A percentile compares a stretch with the other conserved stretches of the same genome.
Conservation (phyloP, 139 green algal species). For the Mesotaenium endlicherianum region DNA sequence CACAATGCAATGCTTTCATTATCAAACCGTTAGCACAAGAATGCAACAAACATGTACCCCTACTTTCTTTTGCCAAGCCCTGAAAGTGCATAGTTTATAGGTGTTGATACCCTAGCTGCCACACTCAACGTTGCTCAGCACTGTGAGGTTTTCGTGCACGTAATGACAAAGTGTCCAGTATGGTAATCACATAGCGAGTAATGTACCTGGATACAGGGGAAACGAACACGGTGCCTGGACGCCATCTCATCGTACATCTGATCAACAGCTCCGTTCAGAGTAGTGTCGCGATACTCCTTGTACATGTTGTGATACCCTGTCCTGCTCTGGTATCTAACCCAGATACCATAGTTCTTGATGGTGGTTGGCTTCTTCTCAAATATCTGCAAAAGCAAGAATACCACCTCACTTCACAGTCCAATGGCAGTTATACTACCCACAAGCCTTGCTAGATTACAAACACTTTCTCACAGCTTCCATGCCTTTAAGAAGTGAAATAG, state of each 20-base stretch:
- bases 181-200: background rate
- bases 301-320: slow-evolving; percentile 96
- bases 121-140: background rate
- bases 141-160: too few species aligned
- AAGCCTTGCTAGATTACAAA: too few species aligned
- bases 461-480: too few species aligned
- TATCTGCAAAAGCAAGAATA: too few species aligned
- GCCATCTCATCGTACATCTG: slow-evolving; percentile 98
- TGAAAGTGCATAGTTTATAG: background rate
- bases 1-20: too few species aligned
- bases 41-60: background rate
- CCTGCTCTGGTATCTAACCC: slow-evolving; percentile 94
- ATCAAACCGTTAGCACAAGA: too few species aligned
- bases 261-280: slow-evolving; percentile 92
- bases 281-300: slow-evolving; percentile 99
- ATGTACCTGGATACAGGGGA: slow-evolving; percentile 59
- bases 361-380: slow-evolving; percentile 93
- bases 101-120: background rate
- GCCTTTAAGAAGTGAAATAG: too few species aligned
- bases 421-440: too few species aligned
- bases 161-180: background rate
- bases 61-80: background rate
- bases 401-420: too few species aligned
- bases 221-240: slow-evolving; percentile 88
- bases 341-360: slow-evolving; percentile 99